These are phyloP conservation scores for Penicillium canariense DNA, from an alignment of 495 filamentous ascomycete genomes.

Conservation along the genomic window DNA sequence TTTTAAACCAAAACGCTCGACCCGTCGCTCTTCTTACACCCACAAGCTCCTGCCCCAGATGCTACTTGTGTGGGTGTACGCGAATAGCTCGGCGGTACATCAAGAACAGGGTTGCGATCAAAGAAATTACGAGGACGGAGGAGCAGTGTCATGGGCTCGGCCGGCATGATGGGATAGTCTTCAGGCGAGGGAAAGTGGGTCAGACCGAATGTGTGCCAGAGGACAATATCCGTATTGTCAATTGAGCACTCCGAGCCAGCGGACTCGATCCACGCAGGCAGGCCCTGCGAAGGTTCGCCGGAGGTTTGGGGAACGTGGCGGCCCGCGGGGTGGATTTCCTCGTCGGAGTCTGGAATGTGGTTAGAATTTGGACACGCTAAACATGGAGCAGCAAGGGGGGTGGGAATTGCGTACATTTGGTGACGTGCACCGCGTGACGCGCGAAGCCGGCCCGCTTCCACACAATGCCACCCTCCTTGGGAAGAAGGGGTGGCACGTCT, in stretches of 20 bases:
- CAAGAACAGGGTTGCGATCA: constrained; percentile 75
- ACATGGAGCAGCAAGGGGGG: not conserved
- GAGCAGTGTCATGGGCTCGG: constrained; percentile 82
- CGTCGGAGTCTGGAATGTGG: constrained; percentile 61
- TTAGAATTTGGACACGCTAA: constrained; percentile 3
- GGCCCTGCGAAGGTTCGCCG: constrained; percentile 73
- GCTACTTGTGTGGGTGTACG: constrained; percentile 70
- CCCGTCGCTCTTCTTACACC: constrained; percentile 43
- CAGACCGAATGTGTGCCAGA: constrained; percentile 96
- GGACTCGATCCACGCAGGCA: constrained; percentile 75
- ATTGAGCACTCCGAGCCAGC: constrained; percentile 67
- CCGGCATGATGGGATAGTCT: constrained; percentile 95
- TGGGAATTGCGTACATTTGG: constrained; percentile 65
- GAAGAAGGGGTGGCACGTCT: constrained; percentile 76
- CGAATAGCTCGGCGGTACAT: constrained; percentile 79
- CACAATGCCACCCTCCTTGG: constrained; percentile 78
- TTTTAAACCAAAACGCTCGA: constrained; percentile 37
- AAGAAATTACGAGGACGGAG: constrained; percentile 90
- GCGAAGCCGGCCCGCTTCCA: constrained; percentile 96
- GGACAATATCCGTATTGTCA: constrained; percentile 82
- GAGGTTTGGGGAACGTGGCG: constrained; percentile 92
- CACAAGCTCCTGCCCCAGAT: constrained; percentile 43
- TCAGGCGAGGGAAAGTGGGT: constrained; percentile 91
- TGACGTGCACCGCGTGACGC: constrained; percentile 87
- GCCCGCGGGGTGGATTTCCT: constrained; percentile 88